A percentile compares a stretch with the other conserved stretches of the same genome.
phyloP scores from a whole-genome alignment of 129 eudicot species.

The Arctium minus region DNA sequence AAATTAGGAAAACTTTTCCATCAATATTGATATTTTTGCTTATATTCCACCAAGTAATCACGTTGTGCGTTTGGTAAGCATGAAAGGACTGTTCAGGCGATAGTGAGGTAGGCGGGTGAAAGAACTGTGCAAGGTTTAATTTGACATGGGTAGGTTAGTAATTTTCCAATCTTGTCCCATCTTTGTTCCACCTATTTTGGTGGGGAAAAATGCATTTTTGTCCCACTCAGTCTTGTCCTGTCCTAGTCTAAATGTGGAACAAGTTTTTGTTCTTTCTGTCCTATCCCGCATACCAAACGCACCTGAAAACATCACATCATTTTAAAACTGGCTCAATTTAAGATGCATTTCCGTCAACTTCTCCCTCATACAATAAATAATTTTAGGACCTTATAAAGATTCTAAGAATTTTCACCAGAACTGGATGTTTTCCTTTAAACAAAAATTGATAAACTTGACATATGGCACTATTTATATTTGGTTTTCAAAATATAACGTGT shows the following conservation, averaged over 20 bases:
- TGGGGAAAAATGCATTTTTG: no score
- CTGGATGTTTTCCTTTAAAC: background rate
- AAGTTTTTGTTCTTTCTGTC: no score
- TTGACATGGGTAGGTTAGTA: background rate
- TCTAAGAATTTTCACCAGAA: background rate
- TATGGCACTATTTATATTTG: background rate
- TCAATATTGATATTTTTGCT: background rate
- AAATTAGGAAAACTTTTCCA: background rate
- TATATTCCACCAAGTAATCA: background rate
- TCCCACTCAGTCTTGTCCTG: no score
- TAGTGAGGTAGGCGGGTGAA: background rate
- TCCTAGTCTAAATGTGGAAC: no score
- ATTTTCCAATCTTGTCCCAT: background rate
- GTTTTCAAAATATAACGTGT: background rate
- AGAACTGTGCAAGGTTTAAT: background rate
- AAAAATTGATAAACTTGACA: no score
- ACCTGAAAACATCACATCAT: no score
- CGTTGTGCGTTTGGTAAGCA: background rate
- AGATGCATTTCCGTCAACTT: no score
- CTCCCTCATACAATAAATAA: background rate
- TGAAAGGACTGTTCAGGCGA: no score
- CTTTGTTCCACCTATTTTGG: no score
- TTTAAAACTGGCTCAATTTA: background rate
- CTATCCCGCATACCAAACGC: no score
- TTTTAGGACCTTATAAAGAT: background rate